A percentile compares a stretch with the other conserved stretches of the same genome.
These are phyloP conservation scores for Claviceps cyperi DNA, from an alignment of 2,329 filamentous ascomycete species.

Conservation along the genomic window DNA sequence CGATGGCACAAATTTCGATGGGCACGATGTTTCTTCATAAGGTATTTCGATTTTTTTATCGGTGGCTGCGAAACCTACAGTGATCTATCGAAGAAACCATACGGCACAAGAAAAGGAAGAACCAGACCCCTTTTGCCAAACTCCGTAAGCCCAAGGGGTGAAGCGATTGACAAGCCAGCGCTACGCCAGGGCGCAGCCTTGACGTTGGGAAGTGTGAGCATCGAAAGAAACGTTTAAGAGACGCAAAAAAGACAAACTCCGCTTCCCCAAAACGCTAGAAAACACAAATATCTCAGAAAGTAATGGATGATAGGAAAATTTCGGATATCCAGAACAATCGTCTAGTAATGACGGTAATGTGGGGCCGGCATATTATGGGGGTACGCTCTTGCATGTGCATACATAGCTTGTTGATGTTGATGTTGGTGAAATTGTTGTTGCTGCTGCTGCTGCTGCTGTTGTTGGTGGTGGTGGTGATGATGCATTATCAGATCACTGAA, in stretches of 20 bases:
- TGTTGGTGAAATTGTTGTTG: constrained; percentile 21
- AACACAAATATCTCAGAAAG: not conserved
- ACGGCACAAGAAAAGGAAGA: not conserved
- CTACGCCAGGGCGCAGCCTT: not conserved
- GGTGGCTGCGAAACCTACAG: not conserved
- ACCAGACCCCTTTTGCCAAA: not conserved
- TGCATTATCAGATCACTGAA: constrained; percentile 60
- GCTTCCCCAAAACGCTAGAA: not conserved
- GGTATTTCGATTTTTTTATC: not conserved
- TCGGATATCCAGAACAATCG: not conserved
- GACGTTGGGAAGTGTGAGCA: not conserved
- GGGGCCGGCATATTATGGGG: constrained; percentile 25
- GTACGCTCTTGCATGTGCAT: constrained; percentile 27
- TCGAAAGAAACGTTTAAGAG: not conserved
- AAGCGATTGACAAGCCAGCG: not conserved
- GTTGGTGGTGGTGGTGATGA: constrained; percentile 31
- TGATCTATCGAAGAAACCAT: not conserved
- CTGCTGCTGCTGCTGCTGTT: constrained; percentile 26
- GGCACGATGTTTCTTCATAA: not conserved
- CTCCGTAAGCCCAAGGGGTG: not conserved
- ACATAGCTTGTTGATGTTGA: constrained; percentile 18
- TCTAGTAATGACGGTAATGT: constrained; percentile 22
- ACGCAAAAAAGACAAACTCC: not conserved
- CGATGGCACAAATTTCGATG: too few species aligned
- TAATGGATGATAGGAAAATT: not conserved